These are phyloP conservation scores for Climacium dendroides DNA, from an alignment of 225 moss, liverwort and hornwort genomes.

Conservation along the genomic window DNA sequence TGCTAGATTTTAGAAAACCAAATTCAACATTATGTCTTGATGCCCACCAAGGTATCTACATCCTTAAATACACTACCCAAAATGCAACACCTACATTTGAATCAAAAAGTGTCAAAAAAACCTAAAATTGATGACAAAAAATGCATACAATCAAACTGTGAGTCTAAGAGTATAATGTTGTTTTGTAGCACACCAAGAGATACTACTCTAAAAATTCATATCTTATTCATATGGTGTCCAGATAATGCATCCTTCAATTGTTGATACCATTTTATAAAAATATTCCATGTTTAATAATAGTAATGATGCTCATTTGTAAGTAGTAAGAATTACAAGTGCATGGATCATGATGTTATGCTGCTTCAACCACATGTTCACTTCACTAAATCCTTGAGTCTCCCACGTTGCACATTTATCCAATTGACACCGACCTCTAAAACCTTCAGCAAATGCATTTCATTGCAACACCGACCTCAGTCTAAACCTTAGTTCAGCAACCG, in stretches of 20 bases:
- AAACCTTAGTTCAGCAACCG: not conserved
- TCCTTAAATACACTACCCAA: fast-evolving
- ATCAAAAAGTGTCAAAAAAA: not conserved
- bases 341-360: too few relatives aligned
- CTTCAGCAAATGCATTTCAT: not conserved
- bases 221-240: not conserved
- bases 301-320: not conserved
- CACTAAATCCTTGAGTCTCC: not conserved
- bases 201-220: not conserved
- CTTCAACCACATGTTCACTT: not conserved
- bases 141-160: not conserved
- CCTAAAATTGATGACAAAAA: not conserved
- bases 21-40: not conserved
- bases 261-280: not conserved
- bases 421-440: not conserved
- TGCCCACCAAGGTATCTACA: too few relatives aligned
- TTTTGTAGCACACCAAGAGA: not conserved
- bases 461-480: not conserved
- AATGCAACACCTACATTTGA: not conserved
- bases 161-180: not conserved
- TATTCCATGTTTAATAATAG: not conserved
- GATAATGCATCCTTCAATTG: not conserved
- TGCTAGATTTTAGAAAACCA: not conserved
- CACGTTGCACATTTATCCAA: not conserved
- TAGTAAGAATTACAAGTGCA: not conserved